phyloP scores from a whole-genome alignment of 768 basidiomycete species.

The Psilocybe subaeruginosa region DNA sequence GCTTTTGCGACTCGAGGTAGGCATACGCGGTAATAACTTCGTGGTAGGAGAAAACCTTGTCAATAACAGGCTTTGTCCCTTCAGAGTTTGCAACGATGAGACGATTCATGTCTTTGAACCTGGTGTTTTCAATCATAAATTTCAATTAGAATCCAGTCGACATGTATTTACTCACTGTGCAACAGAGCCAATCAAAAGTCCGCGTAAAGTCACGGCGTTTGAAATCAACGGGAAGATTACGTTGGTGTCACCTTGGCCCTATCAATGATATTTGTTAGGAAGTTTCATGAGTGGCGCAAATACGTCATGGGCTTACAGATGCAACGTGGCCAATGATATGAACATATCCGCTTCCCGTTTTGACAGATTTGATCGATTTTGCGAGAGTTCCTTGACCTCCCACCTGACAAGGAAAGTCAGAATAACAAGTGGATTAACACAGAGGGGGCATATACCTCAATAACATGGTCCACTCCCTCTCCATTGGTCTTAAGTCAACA shows the following conservation, averaged over 20 bases:
- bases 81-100: constrained; percentile 44
- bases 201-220: constrained; percentile 47
- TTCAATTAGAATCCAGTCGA: neutral
- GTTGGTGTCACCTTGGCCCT: constrained; percentile 30
- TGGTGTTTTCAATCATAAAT: constrained; percentile 16
- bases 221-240: constrained; percentile 36
- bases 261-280: neutral
- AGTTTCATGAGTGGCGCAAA: no score
- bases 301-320: constrained; percentile 26
- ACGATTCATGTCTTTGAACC: constrained; percentile 57
- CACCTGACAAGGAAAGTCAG: constrained; percentile 39
- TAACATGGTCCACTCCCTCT: constrained; percentile 39
- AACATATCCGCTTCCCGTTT: constrained; percentile 42
- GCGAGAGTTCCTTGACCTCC: constrained; percentile 55
- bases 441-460: constrained; percentile 30
- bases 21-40: constrained; percentile 53
- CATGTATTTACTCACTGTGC: constrained; percentile 43
- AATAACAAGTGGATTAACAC: neutral
- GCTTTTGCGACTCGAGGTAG: constrained; percentile 55
- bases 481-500: constrained; percentile 35
- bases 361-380: constrained; percentile 42
- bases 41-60: constrained; percentile 63
- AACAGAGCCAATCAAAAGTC: constrained; percentile 58
- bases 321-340: constrained; percentile 57
- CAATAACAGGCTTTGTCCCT: constrained; percentile 51